These are phyloP conservation scores for Rubia yunnanensis DNA, from an alignment of 257 asterid genomes.

Conservation along the genomic window DNA sequence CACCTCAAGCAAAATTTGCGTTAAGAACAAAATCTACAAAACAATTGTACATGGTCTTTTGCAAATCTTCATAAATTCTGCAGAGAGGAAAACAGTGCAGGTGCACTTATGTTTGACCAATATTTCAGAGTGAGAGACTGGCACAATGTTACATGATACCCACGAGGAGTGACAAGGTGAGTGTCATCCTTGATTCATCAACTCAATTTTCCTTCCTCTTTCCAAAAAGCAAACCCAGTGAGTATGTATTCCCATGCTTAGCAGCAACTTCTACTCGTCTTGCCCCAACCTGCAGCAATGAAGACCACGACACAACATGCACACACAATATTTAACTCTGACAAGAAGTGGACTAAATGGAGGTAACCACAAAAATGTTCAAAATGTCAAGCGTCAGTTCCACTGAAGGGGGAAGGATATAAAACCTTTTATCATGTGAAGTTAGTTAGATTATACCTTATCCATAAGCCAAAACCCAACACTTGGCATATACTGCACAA, in stretches of 20 bases:
- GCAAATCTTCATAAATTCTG: not conserved
- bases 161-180: no score
- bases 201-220: constrained; percentile 42
- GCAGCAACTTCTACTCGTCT: constrained; percentile 75
- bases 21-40: not conserved
- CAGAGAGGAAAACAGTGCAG: not conserved
- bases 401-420: not conserved
- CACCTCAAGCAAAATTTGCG: not conserved
- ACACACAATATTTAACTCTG: not conserved
- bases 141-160: not conserved
- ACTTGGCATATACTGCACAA: constrained; percentile 77
- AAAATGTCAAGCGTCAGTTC: not conserved
- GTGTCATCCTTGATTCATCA: not conserved
- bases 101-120: not conserved
- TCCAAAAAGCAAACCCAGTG: constrained; percentile 65
- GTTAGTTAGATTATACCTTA: constrained; percentile 47
- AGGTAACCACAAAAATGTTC: not conserved
- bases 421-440: not conserved
- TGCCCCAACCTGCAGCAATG: constrained; percentile 59
- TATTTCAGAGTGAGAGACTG: no score
- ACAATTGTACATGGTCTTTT: not conserved
- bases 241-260: constrained; percentile 71
- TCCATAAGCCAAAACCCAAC: constrained; percentile 98
- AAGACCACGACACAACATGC: constrained; percentile 10
- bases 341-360: not conserved